phyloP scores from a whole-genome alignment of 176 grass and related monocot species.

The Otatea glauca region DNA sequence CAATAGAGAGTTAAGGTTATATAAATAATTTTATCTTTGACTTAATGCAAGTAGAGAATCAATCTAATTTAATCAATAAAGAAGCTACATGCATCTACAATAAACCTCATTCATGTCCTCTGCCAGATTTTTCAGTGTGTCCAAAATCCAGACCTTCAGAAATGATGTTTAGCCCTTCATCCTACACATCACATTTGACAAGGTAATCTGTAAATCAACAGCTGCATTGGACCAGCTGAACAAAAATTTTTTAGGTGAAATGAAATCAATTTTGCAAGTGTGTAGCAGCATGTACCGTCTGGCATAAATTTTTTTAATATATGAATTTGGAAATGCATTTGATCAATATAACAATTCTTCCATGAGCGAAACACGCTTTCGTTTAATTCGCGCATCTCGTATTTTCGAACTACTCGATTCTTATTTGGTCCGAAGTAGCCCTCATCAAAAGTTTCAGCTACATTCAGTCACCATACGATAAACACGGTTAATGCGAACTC shows the following conservation, averaged over 20 bases:
- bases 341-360: background rate
- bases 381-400: conserved; percentile 85
- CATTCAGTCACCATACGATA: background rate
- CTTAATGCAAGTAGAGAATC: conserved; percentile 7
- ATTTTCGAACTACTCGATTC: conserved; percentile 74
- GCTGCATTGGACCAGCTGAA: background rate
- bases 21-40: background rate
- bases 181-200: conserved; percentile 40
- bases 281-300: background rate
- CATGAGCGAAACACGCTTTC: too few species aligned
- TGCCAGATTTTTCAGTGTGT: conserved; percentile 86
- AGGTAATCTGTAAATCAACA: background rate
- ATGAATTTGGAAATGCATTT: background rate
- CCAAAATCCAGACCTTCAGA: conserved; percentile 87
- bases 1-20: background rate
- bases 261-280: background rate
- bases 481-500: background rate
- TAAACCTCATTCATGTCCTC: conserved; percentile 83
- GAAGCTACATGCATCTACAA: background rate
- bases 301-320: background rate
- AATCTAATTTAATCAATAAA: background rate
- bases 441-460: conserved; percentile 52
- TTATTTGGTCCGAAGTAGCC: conserved; percentile 72
- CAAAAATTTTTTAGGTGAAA: background rate
- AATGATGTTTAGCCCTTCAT: conserved; percentile 79